Evolutionary conservation across 805 yeast genomes (phyloP).

Genomic region (Candida khao-thaluensis): DNA sequence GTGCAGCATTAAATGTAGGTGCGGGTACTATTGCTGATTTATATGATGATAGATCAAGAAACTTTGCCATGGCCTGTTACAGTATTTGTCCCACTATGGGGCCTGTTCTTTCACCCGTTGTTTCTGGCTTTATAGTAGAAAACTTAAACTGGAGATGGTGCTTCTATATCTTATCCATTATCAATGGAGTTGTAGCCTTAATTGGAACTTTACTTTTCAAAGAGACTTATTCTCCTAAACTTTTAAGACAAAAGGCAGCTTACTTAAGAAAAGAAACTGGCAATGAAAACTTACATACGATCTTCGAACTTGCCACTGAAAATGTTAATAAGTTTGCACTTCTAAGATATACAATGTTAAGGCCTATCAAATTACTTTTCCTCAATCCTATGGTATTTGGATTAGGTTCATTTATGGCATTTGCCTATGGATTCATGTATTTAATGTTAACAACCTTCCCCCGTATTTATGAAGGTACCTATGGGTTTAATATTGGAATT

Average conservation of each 20-base stretch:
- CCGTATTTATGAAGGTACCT: constrained; percentile 25
- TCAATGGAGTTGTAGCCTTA: constrained; percentile 34
- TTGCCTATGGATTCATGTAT: constrained; percentile 42
- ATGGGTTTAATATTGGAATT: constrained; percentile 32
- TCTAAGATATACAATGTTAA: constrained; percentile 18
- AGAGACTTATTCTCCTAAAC: constrained; percentile 38
- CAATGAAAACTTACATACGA: constrained; percentile 36
- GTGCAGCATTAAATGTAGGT: constrained; percentile 37
- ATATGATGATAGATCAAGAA: constrained; percentile 32
- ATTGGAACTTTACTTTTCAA: constrained; percentile 29
- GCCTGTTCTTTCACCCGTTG: constrained; percentile 39
- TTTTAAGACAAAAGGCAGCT: constrained; percentile 28
- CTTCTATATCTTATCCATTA: constrained; percentile 32
- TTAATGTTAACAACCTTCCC: constrained; percentile 42
- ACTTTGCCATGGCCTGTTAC: constrained; percentile 35
- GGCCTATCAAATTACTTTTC: constrained; percentile 34
- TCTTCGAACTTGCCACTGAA: constrained; percentile 30
- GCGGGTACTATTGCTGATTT: constrained; percentile 41
- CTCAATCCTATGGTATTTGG: constrained; percentile 41
- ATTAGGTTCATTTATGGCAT: constrained; percentile 42
- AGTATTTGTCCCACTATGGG: constrained; percentile 39
- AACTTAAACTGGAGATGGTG: constrained; percentile 38
- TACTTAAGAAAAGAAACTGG: constrained; percentile 33
- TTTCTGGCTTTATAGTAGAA: constrained; percentile 35
- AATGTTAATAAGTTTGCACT: constrained; percentile 7